These are phyloP conservation scores for Zoysia pacifica DNA, from an alignment of 176 grass and related monocot genomes.

Conservation along the genomic window DNA sequence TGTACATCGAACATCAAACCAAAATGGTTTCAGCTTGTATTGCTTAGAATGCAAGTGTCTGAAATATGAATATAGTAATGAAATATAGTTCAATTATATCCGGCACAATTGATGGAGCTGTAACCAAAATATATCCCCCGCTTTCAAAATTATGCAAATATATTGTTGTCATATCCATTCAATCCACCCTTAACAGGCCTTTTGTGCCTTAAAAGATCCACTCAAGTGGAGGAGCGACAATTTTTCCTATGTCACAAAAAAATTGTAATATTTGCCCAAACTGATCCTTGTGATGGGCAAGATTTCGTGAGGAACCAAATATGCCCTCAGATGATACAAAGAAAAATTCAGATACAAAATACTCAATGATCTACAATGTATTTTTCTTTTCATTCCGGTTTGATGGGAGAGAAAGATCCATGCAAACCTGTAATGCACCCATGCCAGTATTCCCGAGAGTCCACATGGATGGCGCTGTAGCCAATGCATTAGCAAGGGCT, in stretches of 20 bases:
- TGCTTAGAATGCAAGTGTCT: not conserved
- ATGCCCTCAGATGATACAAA: not conserved
- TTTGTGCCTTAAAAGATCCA: not conserved
- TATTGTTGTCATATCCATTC: not conserved
- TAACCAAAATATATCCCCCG: not conserved
- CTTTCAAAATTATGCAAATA: not conserved
- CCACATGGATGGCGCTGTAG: slow-evolving; percentile 97
- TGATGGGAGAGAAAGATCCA: slow-evolving; percentile 11
- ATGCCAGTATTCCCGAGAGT: slow-evolving; percentile 94
- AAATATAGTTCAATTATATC: not conserved
- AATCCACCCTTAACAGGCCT: not conserved
- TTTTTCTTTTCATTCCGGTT: not conserved
- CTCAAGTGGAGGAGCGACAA: not conserved
- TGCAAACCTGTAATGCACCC: slow-evolving; percentile 84
- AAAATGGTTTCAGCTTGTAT: slow-evolving; percentile 11
- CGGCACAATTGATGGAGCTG: no score
- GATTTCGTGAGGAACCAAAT: not conserved
- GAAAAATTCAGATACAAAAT: slow-evolving; percentile 9
- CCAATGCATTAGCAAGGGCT: slow-evolving; percentile 95
- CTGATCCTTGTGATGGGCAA: not conserved
- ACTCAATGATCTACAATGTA: not conserved
- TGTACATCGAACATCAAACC: not conserved
- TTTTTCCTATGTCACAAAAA: not conserved
- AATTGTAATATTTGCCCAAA: not conserved
- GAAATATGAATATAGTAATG: not conserved